Base-by-base conservation (phyloP, 2,329 filamentous ascomycete genomes). In the Fusarium temperatum region DNA sequence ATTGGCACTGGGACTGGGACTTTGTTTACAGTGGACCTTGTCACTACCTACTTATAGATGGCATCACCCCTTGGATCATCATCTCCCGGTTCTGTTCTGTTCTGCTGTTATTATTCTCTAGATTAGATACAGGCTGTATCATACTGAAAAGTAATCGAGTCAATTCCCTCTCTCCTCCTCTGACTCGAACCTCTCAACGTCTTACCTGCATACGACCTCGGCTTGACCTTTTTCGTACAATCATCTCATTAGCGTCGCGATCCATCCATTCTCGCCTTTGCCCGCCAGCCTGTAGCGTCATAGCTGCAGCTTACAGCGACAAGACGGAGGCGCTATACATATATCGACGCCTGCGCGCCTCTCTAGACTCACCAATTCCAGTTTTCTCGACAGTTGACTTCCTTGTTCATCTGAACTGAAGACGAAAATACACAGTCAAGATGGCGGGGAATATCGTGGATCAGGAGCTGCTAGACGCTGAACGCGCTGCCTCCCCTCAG, bases 361-460 rank as follows among this genome's bases (percentile, higher is more conserved):
- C 18, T 61, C 30, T 58, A 39, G 45, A 57, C 45, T 55, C 20
- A 22, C 15, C 13, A 32, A 47, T 28, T 42, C 22, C 18, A 48
- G 22, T 38, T 32, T 58, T 20, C 28, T n/a, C 20, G 24, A n/a
- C 28, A n/a, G 24, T 28, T 12, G n/a, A 26, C 11, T 17, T 30
- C n/a, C 13, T 17, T 30, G 13, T 10, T 51, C 18, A 36, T 39
- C 35, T 54, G 22, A 38, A 47, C 22, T n/a, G 20, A 51, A 28
- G 26, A 20, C 35, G 22, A 53, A 30, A 30, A 63, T 26, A 65
- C 17, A 41, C 42, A 59, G 41, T 57, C 41, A 77, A 73, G 66
- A 84, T 85, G 82, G 67, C 78, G 18, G 85, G 88, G 82, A 84
- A 90, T 79, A 83, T 84, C 69, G 83, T 89, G 75, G 89, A 92